Conservation (phyloP, 2,329 filamentous ascomycete species). For the Xylariales sp. region DNA sequence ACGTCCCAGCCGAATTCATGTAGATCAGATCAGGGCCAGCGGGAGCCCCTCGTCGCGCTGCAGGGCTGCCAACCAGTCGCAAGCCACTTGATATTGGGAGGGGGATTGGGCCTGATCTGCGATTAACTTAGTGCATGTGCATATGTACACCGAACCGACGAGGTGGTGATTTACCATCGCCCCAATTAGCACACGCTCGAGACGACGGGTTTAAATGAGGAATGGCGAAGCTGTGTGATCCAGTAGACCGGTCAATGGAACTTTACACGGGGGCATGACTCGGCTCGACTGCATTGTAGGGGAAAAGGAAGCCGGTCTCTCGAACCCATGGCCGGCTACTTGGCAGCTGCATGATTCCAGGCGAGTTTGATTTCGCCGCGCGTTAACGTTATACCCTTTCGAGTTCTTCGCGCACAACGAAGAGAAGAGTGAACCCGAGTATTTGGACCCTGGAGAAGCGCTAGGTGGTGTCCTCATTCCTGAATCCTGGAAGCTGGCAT, state of each 20-base stretch:
- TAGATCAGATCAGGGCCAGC: slow-evolving; percentile 1
- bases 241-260: slow-evolving; percentile 6
- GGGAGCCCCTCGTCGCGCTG: neutral
- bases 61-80: neutral
- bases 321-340: neutral
- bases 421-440: neutral
- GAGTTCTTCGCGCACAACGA: too few species aligned
- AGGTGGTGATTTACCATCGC: neutral
- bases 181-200: neutral
- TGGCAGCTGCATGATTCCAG: neutral
- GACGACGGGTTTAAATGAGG: slow-evolving; percentile 1
- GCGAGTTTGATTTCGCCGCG: neutral
- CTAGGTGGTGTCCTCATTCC: neutral
- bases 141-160: neutral
- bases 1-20: neutral
- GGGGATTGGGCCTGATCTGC: neutral
- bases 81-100: neutral
- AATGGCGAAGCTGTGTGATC: slow-evolving; percentile 1
- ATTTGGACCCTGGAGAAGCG: neutral
- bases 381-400: neutral
- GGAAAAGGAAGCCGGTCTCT: neutral
- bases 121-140: neutral
- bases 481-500: neutral
- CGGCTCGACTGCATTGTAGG: neutral
- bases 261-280: neutral